These are phyloP conservation scores for Trichaptum fuscoviolaceum DNA, from an alignment of 768 basidiomycete genomes.

Conservation along the genomic window DNA sequence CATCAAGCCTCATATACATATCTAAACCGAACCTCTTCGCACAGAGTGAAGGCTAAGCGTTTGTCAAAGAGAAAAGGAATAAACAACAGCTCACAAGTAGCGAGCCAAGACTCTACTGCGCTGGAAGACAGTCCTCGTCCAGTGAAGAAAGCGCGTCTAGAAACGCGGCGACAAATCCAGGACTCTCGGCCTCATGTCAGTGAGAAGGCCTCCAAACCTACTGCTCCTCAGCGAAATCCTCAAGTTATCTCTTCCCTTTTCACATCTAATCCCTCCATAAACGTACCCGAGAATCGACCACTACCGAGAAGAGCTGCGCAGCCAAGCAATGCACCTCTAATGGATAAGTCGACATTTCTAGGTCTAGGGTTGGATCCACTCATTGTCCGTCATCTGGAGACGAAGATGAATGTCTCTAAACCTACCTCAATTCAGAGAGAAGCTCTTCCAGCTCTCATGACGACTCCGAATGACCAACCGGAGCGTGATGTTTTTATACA, in stretches of 20 bases:
- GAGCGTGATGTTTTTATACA: slow-evolving; percentile 84
- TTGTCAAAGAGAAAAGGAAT: slow-evolving; percentile 56
- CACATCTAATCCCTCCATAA: slow-evolving; percentile 61
- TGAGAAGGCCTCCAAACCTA: slow-evolving; percentile 19
- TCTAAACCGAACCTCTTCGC: slow-evolving; percentile 16
- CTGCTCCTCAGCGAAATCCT: slow-evolving; percentile 12
- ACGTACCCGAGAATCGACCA: slow-evolving; percentile 41
- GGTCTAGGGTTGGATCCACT: slow-evolving; percentile 83
- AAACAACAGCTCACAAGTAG: slow-evolving; percentile 17
- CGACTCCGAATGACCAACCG: slow-evolving; percentile 29
- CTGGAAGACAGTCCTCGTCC: slow-evolving; percentile 29
- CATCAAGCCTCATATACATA: slow-evolving; percentile 9
- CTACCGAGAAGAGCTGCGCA: slow-evolving; percentile 25
- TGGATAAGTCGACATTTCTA: slow-evolving; percentile 69
- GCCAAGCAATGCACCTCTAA: slow-evolving; percentile 82
- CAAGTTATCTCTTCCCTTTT: slow-evolving; percentile 89
- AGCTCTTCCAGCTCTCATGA: slow-evolving; percentile 57
- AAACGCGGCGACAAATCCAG: slow-evolving; percentile 13
- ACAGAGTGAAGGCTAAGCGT: slow-evolving; percentile 72
- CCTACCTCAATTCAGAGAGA: slow-evolving; percentile 90
- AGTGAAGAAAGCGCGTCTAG: slow-evolving; percentile 40
- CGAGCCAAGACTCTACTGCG: not conserved
- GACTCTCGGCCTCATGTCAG: not conserved
- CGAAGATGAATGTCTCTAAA: slow-evolving; percentile 75
- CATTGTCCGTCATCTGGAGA: slow-evolving; percentile 67